phyloP scores from a whole-genome alignment of 495 filamentous ascomycete genomes.

The Chlorociboria aeruginascens region DNA sequence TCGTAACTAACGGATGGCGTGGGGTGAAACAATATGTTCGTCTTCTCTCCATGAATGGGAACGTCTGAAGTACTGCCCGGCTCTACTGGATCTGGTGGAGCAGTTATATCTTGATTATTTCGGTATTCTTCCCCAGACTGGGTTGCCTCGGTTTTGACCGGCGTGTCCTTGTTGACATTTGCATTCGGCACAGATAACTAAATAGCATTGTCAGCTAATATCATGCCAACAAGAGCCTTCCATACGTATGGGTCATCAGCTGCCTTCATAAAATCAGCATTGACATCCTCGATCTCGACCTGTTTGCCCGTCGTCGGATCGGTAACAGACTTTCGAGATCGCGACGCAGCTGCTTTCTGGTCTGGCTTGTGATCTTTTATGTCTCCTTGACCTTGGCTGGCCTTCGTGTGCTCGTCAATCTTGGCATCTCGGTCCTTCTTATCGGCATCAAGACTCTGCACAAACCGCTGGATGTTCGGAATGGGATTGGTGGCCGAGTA shows the following conservation, averaged over 20 bases:
- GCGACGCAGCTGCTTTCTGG: slow-evolving; percentile 27
- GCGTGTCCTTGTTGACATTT: slow-evolving; percentile 65
- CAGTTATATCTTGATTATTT: slow-evolving; percentile 75
- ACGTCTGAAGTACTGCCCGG: slow-evolving; percentile 78
- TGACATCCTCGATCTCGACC: slow-evolving; percentile 79
- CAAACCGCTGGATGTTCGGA: slow-evolving; percentile 77
- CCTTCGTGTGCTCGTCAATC: slow-evolving; percentile 43
- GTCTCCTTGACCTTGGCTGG: slow-evolving; percentile 23
- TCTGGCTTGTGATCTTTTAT: slow-evolving; percentile 29
- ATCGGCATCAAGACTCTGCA: slow-evolving; percentile 63
- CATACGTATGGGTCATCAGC: slow-evolving; percentile 55
- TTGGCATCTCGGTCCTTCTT: slow-evolving; percentile 62
- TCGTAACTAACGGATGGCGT: slow-evolving; percentile 79
- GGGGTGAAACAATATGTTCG: slow-evolving; percentile 90
- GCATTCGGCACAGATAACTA: slow-evolving; percentile 81
- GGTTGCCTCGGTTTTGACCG: slow-evolving; percentile 31
- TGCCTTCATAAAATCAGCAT: slow-evolving; percentile 52
- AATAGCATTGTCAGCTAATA: slow-evolving; percentile 38
- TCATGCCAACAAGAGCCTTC: slow-evolving; percentile 9
- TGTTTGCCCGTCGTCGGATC: slow-evolving; percentile 81
- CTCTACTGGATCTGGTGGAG: slow-evolving; percentile 77
- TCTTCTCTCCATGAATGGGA: slow-evolving; percentile 91
- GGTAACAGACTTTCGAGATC: slow-evolving; percentile 53
- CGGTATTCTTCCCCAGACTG: slow-evolving; percentile 60
- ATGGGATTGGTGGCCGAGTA: slow-evolving; percentile 66